Conservation (phyloP, 495 filamentous ascomycete species). For the Immersiella caudata region DNA sequence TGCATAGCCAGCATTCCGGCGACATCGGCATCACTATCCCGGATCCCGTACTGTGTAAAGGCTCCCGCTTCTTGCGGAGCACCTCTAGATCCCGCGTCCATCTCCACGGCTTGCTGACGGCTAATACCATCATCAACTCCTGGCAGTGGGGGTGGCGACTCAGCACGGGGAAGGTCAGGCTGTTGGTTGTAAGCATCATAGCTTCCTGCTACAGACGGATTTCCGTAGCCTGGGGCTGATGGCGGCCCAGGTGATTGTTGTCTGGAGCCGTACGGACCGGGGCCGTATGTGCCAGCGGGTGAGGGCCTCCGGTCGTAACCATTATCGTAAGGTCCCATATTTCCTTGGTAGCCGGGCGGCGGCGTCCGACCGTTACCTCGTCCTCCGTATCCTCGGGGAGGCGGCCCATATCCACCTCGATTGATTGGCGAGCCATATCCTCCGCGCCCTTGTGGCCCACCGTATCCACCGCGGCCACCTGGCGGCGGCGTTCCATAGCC, state of each 20-base stretch:
- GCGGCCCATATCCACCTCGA: conserved; percentile 51
- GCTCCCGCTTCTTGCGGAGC: conserved; percentile 47
- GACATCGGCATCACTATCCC: conserved; percentile 70
- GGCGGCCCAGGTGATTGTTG: conserved; percentile 41
- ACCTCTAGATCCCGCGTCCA: conserved; percentile 69
- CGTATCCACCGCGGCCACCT: conserved; percentile 44
- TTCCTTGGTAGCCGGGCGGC: conserved; percentile 54
- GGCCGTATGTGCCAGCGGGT: conserved; percentile 49
- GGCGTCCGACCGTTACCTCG: conserved; percentile 57
- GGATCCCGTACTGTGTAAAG: conserved; percentile 54
- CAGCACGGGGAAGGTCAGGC: conserved; percentile 51
- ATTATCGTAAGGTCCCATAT: conserved; percentile 46
- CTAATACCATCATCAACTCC: conserved; percentile 47
- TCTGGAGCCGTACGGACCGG: conserved; percentile 38
- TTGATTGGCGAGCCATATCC: conserved; percentile 47
- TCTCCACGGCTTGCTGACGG: conserved; percentile 79
- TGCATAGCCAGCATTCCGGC: conserved; percentile 70
- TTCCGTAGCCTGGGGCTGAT: conserved; percentile 43
- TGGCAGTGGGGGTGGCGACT: conserved; percentile 68
- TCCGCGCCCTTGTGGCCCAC: conserved; percentile 43
- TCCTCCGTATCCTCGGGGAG: conserved; percentile 60
- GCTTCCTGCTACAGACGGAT: conserved; percentile 35
- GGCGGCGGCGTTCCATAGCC: conserved; percentile 40
- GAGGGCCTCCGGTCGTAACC: conserved; percentile 42
- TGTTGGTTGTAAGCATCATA: conserved; percentile 51